Base-by-base conservation (phyloP, 441 rosid species). In the Omphalea diandra region DNA sequence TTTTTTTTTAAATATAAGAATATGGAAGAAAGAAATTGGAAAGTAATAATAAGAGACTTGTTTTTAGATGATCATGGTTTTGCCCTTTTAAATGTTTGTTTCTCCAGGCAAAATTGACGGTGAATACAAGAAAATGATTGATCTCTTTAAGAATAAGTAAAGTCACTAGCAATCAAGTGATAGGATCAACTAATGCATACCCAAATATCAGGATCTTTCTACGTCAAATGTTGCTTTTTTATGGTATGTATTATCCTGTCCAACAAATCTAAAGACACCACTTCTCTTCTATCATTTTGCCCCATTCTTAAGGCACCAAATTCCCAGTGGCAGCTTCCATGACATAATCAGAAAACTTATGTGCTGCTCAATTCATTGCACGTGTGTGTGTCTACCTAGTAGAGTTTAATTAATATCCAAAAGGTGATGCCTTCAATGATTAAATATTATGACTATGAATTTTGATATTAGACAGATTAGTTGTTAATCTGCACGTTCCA, bases 81-180 rank as follows among this genome's bases (percentile, higher is more conserved):
- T 35, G 40, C 31, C 36, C 50, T 35, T 49, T 58, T 47, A 47
- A 26, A 57, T 55, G 69, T 5, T 54, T 44, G 56, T 24, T 22
- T 38, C 55, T 26, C 56, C 40, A 26, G 31, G 26, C 38, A 11
- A 47, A 67, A 53, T 26, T 35, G 69, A 14, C 69, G 65, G 69
- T 24, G 57, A 68, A 68, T 17, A 43, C 77, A 74, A 74, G 73
- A 56, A 55, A 69, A 35, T 27, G 58, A 63, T 64, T 14, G 24
- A 57, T 75, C 44, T 24, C 78, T 69, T 75, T 3, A 63, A 38
- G 70, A 64, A 69, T 69, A 75, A 75, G 78, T 64, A n/a, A 75
- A 40, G 78, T 69, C 78, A 22, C 67, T 57, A 64, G 44, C 78
- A 75, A 38, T 56, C 77, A 43, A 56, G 60, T 47, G 72, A 38